Conservation (phyloP, 2,329 filamentous ascomycete genomes). For the Immersiporthe knoxdaviesiana region DNA sequence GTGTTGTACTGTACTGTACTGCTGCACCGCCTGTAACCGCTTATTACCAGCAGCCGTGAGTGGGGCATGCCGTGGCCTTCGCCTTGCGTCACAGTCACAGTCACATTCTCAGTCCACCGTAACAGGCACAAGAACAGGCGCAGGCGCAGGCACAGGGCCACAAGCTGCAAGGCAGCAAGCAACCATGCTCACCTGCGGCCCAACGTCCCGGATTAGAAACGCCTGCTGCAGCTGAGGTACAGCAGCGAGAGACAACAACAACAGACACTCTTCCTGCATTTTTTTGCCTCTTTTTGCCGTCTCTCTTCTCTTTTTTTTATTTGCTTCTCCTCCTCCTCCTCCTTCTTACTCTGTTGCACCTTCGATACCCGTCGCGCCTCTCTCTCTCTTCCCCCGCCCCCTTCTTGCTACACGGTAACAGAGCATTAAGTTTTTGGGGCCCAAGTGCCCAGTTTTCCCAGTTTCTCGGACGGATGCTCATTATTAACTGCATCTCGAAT, state of each 20-base stretch:
- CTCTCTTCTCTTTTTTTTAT: not conserved
- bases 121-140: not conserved
- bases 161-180: not conserved
- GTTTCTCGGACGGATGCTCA: too few species aligned
- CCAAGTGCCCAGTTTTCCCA: too few species aligned
- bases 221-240: conserved; percentile 2
- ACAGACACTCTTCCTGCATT: not conserved
- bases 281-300: too few species aligned
- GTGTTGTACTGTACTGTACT: not conserved
- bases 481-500: not conserved
- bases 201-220: not conserved
- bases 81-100: not conserved
- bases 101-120: not conserved
- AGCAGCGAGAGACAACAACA: not conserved
- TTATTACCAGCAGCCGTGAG: not conserved
- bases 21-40: not conserved
- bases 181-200: not conserved
- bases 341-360: not conserved
- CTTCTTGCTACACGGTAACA: not conserved
- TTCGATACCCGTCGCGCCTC: not conserved
- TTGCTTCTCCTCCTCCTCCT: not conserved
- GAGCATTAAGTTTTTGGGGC: not conserved
- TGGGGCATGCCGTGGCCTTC: not conserved
- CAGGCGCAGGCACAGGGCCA: not conserved
- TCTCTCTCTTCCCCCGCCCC: not conserved